Evolutionary conservation across 257 asterid species (phyloP).

Genomic region (Thymus quinquecostatus): DNA sequence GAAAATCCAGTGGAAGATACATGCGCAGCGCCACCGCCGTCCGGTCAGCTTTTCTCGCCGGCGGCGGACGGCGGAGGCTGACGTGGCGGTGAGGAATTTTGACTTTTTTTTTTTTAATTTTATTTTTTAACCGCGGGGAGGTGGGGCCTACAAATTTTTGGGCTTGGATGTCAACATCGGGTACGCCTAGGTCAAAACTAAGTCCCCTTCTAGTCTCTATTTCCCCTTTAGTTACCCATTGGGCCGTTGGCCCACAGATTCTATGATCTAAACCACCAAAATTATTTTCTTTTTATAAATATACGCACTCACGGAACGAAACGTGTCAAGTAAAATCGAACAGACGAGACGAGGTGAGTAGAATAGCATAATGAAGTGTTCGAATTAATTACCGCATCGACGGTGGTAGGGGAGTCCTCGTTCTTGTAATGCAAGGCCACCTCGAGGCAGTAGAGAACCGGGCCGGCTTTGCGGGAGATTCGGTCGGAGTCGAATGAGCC

Average conservation of each 20-base stretch:
- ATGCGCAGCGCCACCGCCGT: slow-evolving; percentile 25
- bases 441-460: slow-evolving; percentile 91
- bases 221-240: slow-evolving; percentile 5
- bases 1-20: slow-evolving; percentile 80
- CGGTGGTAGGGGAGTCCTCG: slow-evolving; percentile 42
- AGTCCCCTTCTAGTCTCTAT: slow-evolving; percentile 33
- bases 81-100: slow-evolving; percentile 19
- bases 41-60: slow-evolving; percentile 34
- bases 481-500: slow-evolving; percentile 56
- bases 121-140: background rate
- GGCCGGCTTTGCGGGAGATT: slow-evolving; percentile 53
- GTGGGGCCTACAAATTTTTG: slow-evolving; percentile 24
- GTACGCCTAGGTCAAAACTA: slow-evolving; percentile 55
- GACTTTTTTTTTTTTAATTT: slow-evolving; percentile 16
- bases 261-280: slow-evolving; percentile 25
- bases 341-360: too few relatives aligned
- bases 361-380: too few relatives aligned
- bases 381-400: slow-evolving; percentile 52
- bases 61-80: background rate
- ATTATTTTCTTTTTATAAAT: too few relatives aligned
- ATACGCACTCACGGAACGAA: too few relatives aligned
- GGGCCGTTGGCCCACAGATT: slow-evolving; percentile 40
- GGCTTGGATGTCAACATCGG: slow-evolving; percentile 45
- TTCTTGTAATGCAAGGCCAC: slow-evolving; percentile 66
- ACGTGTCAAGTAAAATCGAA: too few relatives aligned